Conservation (phyloP, 306 rosid genomes). For the Mucuna pruriens region DNA sequence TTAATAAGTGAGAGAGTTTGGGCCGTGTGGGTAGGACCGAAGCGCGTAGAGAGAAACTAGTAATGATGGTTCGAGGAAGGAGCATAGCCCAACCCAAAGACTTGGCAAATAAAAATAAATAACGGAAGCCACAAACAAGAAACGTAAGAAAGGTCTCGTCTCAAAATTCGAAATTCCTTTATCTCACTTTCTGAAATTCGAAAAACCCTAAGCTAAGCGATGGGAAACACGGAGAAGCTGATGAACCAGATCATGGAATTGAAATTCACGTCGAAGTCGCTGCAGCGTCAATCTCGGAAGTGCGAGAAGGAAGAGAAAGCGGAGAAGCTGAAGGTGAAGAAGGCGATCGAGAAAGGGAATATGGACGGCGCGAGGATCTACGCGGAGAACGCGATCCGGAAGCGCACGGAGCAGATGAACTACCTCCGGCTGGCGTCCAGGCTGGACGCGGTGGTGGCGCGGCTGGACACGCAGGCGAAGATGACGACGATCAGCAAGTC, state of each 20-base stretch:
- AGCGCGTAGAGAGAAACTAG: neutral
- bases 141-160: neutral
- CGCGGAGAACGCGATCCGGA: conserved; percentile 95
- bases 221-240: conserved; percentile 94
- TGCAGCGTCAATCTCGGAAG: conserved; percentile 79
- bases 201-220: conserved; percentile 44
- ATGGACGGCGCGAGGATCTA: conserved; percentile 94
- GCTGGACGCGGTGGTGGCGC: conserved; percentile 94
- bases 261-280: conserved; percentile 92
- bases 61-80: neutral
- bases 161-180: neutral
- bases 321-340: conserved; percentile 90
- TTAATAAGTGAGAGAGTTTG: neutral
- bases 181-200: conserved; percentile 9
- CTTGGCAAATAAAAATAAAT: neutral
- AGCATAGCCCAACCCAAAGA: neutral
- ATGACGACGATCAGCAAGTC: conserved; percentile 90
- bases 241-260: conserved; percentile 96
- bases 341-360: conserved; percentile 95
- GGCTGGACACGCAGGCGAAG: conserved; percentile 97
- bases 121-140: neutral
- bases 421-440: conserved; percentile 91
- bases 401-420: conserved; percentile 95
- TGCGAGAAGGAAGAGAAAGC: conserved; percentile 97
- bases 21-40: neutral